A percentile compares a stretch with the other conserved stretches of the same genome.
Evolutionary conservation across 306 rosid species (phyloP).

Genomic region (Vigna angularis): DNA sequence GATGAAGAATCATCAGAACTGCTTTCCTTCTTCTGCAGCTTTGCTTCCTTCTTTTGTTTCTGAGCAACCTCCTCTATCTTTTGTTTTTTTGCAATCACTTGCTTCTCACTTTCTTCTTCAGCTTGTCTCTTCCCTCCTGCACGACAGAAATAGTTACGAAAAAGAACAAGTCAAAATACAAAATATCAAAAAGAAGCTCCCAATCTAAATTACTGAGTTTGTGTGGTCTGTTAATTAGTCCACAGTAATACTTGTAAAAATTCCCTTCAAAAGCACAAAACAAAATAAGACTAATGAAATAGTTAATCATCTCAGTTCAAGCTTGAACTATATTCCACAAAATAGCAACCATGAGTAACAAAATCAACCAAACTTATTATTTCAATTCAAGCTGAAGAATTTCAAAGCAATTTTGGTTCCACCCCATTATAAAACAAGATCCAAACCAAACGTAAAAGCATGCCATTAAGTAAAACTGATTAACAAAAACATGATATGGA

Average conservation of each 20-base stretch:
- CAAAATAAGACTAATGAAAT: no score
- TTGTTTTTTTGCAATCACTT: slow-evolving; percentile 69
- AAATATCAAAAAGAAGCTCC: not conserved
- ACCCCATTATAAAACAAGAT: not conserved
- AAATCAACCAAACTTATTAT: not conserved
- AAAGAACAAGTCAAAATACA: not conserved
- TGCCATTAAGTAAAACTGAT: not conserved
- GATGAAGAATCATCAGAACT: slow-evolving; percentile 74
- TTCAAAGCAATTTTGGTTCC: not conserved
- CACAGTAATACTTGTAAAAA: not conserved
- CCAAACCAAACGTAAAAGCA: not conserved
- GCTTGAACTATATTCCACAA: no score
- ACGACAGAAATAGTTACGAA: not conserved
- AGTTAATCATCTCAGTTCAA: no score
- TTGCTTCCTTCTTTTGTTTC: slow-evolving; percentile 60
- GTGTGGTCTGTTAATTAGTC: not conserved
- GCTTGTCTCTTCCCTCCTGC: slow-evolving; percentile 75
- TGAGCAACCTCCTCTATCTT: slow-evolving; percentile 60
- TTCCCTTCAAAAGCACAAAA: not conserved
- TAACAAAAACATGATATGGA: no score
- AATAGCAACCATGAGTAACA: no score
- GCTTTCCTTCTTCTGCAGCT: slow-evolving; percentile 60
- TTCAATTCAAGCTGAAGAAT: not conserved
- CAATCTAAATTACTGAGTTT: not conserved
- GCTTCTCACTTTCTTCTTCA: slow-evolving; percentile 56